phyloP scores from a whole-genome alignment of 2,329 filamentous ascomycete genomes.

The Davidsoniella australis region DNA sequence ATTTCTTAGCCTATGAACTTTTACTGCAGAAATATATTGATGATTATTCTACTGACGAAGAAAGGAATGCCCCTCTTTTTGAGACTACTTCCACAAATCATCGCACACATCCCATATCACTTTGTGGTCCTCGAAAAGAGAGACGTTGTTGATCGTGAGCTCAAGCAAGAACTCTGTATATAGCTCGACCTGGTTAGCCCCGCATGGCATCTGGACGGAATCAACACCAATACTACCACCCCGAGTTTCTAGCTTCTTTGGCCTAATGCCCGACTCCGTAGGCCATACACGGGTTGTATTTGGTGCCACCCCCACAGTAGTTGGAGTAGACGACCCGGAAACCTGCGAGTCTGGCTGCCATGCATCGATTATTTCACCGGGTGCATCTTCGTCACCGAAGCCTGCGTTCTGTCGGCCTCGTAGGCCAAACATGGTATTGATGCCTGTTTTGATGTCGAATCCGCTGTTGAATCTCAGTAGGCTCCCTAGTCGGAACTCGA shows the following conservation, averaged over 20 bases:
- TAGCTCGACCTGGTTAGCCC: slow-evolving; percentile 5
- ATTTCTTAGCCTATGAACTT: too few species aligned
- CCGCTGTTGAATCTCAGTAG: not conserved
- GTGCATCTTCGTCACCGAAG: not conserved
- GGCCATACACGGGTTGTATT: not conserved
- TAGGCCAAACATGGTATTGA: slow-evolving; percentile 7
- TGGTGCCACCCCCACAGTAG: not conserved
- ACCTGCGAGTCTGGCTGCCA: not conserved
- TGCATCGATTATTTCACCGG: not conserved
- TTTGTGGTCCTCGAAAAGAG: slow-evolving; percentile 2
- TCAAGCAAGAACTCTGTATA: slow-evolving; percentile 9
- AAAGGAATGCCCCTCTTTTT: not conserved
- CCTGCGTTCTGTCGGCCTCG: not conserved
- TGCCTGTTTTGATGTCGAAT: not conserved
- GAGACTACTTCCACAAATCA: not conserved
- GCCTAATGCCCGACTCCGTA: too few species aligned
- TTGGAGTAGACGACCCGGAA: not conserved
- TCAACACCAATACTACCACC: not conserved
- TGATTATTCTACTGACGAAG: too few species aligned
- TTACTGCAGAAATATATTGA: too few species aligned
- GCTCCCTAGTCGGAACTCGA: slow-evolving; percentile 1
- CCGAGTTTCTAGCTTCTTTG: not conserved
- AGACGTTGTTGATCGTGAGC: slow-evolving; percentile 1
- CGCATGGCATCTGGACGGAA: not conserved
- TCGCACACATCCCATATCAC: slow-evolving; percentile 3